phyloP scores from a whole-genome alignment of 345 rosid genomes.

The Gossypium longicalyx region DNA sequence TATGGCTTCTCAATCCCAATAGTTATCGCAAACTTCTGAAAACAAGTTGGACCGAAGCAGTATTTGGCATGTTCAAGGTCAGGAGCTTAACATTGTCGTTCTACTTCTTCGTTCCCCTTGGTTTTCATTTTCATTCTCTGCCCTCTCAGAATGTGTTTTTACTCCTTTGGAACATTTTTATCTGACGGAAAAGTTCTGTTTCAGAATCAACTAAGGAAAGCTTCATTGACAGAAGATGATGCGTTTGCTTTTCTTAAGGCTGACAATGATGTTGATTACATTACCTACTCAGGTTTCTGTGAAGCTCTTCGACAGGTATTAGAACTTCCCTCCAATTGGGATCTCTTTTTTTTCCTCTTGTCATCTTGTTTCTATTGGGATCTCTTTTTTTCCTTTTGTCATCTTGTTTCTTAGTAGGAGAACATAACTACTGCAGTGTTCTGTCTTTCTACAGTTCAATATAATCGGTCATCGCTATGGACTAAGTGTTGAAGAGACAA shows the following conservation, averaged over 20 bases:
- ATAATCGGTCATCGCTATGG: conserved; percentile 70
- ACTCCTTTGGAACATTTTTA: conserved; percentile 13
- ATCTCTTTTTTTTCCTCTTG: not conserved
- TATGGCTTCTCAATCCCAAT: conserved; percentile 96
- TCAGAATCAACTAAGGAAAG: conserved; percentile 64
- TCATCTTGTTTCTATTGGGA: not conserved
- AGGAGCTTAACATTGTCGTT: conserved; percentile 11
- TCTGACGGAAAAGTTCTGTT: conserved; percentile 27
- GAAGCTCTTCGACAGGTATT: conserved; percentile 78
- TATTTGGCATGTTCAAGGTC: conserved; percentile 97
- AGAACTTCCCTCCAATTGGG: not conserved
- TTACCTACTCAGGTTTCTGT: conserved; percentile 67
- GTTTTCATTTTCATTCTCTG: not conserved
- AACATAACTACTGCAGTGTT: not conserved
- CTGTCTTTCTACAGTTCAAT: conserved; percentile 49
- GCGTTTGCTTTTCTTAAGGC: conserved; percentile 77
- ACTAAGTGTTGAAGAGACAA: conserved; percentile 64
- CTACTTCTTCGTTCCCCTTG: not conserved
- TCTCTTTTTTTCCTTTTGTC: not conserved
- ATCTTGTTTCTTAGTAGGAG: conserved; percentile 2
- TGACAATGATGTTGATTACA: conserved; percentile 47
- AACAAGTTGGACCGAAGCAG: conserved; percentile 92
- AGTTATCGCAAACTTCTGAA: conserved; percentile 59
- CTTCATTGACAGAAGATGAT: conserved; percentile 60
- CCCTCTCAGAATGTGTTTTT: not conserved